Percentiles rank a stretch among this genome's conserved stretches.
Conservation (phyloP, 148 eudicot species). For the Arbutus unedo region DNA sequence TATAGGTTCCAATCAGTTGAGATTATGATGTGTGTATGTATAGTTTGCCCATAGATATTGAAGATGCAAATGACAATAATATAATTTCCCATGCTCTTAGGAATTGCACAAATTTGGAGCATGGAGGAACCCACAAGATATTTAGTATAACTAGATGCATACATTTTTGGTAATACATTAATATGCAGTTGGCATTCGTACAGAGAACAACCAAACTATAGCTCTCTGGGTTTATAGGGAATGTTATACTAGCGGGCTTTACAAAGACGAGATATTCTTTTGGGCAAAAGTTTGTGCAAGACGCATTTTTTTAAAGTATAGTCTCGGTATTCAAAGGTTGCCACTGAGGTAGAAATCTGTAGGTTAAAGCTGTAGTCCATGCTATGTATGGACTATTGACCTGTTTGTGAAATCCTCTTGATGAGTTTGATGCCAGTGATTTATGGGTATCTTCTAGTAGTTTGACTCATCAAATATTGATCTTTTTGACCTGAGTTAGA, state of each 20-base stretch:
- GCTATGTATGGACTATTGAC: not conserved
- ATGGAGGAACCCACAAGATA: not conserved
- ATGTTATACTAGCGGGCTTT: too few species aligned
- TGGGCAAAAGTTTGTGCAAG: not conserved
- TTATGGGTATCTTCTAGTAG: constrained; percentile 2
- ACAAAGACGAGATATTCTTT: too few species aligned
- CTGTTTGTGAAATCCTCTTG: not conserved
- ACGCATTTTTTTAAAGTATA: not conserved
- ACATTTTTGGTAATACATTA: not conserved
- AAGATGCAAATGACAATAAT: not conserved
- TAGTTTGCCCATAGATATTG: not conserved
- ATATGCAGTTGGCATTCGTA: not conserved
- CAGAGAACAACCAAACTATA: not conserved
- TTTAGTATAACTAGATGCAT: not conserved
- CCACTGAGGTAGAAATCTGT: not conserved
- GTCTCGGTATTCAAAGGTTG: not conserved
- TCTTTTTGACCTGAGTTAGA: not conserved
- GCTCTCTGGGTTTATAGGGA: not conserved
- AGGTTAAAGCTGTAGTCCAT: not conserved
- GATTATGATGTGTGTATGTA: not conserved
- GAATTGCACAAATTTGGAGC: not conserved
- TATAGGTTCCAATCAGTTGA: constrained; percentile 5
- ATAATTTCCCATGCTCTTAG: not conserved
- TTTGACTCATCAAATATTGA: not conserved
- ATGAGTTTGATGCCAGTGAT: not conserved